These are phyloP conservation scores for Thielaviopsis musarum DNA, from an alignment of 2,329 filamentous ascomycete species.

Conservation along the genomic window DNA sequence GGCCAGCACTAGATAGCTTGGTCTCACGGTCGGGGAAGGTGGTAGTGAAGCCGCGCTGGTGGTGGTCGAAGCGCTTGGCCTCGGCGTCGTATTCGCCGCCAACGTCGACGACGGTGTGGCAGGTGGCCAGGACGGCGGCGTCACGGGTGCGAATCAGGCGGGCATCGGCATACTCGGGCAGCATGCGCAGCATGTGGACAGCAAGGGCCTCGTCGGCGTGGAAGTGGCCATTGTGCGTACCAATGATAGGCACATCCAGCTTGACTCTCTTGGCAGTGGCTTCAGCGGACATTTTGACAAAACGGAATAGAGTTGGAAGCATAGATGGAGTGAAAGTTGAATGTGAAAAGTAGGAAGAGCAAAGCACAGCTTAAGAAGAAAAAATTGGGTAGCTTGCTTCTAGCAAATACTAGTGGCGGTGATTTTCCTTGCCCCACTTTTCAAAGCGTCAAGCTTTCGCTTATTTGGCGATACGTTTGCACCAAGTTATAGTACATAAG, in stretches of 20 bases:
- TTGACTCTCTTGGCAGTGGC: constrained; percentile 69
- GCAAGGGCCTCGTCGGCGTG: constrained; percentile 96
- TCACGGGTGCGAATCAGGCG: constrained; percentile 77
- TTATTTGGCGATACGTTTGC: too few species aligned
- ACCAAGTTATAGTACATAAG: too few species aligned
- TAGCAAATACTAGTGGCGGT: too few species aligned
- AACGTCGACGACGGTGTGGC: constrained; percentile 96
- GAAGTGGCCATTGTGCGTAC: constrained; percentile 96
- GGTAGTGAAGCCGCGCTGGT: constrained; percentile 78
- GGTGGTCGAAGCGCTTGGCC: constrained; percentile 79
- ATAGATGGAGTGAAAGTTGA: constrained; percentile 12
- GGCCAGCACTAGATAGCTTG: constrained; percentile 82
- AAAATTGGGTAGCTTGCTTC: not conserved
- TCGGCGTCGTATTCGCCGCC: constrained; percentile 77
- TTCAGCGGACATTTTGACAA: constrained; percentile 40
- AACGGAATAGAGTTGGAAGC: constrained; percentile 27
- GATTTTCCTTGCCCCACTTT: too few species aligned
- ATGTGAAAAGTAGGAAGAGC: not conserved
- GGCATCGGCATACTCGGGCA: constrained; percentile 62
- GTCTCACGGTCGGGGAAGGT: constrained; percentile 72
- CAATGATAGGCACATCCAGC: constrained; percentile 47
- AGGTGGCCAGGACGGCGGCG: constrained; percentile 55
- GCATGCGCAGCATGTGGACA: constrained; percentile 82
- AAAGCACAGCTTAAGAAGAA: not conserved
- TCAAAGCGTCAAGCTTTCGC: too few species aligned